Evolutionary conservation across 495 filamentous ascomycete species (phyloP).

Genomic region (Hyaloscypha variabilis): DNA sequence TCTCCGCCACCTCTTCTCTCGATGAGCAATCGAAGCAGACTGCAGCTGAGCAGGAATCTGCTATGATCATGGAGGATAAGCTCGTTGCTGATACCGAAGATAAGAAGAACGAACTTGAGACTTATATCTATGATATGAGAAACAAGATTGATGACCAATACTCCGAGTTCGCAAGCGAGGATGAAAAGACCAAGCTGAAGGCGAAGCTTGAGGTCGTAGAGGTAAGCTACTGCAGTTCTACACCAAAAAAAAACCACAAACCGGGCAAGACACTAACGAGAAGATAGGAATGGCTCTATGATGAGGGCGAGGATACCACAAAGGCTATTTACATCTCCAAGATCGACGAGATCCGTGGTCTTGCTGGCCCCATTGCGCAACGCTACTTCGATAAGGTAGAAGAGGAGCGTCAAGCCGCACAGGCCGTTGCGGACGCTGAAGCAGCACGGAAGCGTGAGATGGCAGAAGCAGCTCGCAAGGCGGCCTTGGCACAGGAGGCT

Average conservation of each 20-base stretch:
- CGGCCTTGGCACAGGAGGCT: conserved; percentile 47
- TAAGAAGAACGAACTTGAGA: conserved; percentile 99
- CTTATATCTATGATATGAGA: conserved; percentile 92
- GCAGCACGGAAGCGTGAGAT: conserved; percentile 77
- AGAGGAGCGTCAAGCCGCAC: conserved; percentile 78
- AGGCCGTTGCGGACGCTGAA: conserved; percentile 78
- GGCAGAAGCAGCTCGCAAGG: conserved; percentile 61
- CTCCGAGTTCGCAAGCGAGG: conserved; percentile 83
- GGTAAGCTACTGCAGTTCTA: too few species aligned
- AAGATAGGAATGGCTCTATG: conserved; percentile 93
- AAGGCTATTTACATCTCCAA: conserved; percentile 92
- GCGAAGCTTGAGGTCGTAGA: conserved; percentile 79
- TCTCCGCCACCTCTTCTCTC: conserved; percentile 77
- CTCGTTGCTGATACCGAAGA: conserved; percentile 97
- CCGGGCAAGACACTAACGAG: not conserved
- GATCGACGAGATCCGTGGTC: conserved; percentile 91
- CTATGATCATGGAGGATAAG: conserved; percentile 98
- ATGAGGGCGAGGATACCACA: conserved; percentile 93
- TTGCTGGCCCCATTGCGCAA: conserved; percentile 90
- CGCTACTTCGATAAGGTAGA: conserved; percentile 94
- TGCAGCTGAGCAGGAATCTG: conserved; percentile 75
- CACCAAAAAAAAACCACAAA: too few species aligned
- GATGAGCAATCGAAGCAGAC: conserved; percentile 67
- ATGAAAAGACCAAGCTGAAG: conserved; percentile 86
- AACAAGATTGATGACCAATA: conserved; percentile 93